Conservation (phyloP, 2,329 filamentous ascomycete species). For the Tolypocladium ophioglossoides region DNA sequence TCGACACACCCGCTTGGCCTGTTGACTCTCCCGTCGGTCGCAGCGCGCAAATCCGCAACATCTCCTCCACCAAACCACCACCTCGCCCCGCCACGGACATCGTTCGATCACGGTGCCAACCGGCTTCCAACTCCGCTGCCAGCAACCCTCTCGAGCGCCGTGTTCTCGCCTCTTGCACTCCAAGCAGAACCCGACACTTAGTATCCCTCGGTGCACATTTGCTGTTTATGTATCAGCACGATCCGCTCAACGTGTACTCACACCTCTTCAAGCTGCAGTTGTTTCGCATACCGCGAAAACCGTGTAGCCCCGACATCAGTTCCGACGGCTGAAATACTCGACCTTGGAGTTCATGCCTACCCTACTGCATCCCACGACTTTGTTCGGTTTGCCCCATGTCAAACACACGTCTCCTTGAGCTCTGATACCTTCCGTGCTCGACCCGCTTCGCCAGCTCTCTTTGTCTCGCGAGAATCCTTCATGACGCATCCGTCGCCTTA, state of each 20-base stretch:
- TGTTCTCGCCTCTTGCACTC: neutral
- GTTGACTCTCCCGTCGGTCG: conserved; percentile 8
- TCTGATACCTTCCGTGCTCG: conserved; percentile 39
- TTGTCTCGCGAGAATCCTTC: conserved; percentile 11
- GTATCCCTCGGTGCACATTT: conserved; percentile 20
- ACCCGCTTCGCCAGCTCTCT: conserved; percentile 13
- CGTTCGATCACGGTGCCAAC: neutral
- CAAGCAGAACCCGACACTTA: conserved; percentile 16
- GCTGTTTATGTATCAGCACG: conserved; percentile 98
- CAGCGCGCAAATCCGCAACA: conserved; percentile 4
- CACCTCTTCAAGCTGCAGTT: conserved; percentile 93
- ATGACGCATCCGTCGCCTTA: conserved; percentile 25
- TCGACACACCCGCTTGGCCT: neutral
- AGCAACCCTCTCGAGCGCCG: neutral
- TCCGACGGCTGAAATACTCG: conserved; percentile 73
- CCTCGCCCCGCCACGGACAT: neutral
- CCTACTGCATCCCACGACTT: conserved; percentile 35
- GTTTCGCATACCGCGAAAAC: conserved; percentile 93
- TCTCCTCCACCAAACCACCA: neutral
- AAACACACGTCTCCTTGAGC: conserved; percentile 40
- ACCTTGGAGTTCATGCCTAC: conserved; percentile 46
- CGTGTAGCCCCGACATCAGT: conserved; percentile 79
- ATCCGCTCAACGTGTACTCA: conserved; percentile 81
- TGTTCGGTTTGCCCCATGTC: conserved; percentile 44
- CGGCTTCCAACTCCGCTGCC: neutral